Base-by-base conservation (phyloP, 2,329 filamentous ascomycete genomes). In the Pseudogymnoascus sp. region DNA sequence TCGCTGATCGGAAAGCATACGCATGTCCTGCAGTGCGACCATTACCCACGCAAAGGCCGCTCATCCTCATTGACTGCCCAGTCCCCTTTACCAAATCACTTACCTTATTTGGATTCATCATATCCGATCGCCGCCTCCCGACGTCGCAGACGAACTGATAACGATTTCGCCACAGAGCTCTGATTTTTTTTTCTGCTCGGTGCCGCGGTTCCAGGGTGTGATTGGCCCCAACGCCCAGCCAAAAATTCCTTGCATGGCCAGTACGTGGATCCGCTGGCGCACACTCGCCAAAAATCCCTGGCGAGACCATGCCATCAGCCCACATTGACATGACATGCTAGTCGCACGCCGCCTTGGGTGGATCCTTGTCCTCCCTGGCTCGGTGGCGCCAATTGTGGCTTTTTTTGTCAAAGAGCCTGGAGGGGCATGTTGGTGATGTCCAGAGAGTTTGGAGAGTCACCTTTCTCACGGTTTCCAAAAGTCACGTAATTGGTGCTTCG, bases 111-210 rank as follows among this genome's bases (percentile, higher is more conserved):
- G 23, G 43, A 29, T 52, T 16, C 23, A n/a, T 52, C 43, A 31
- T 52, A 31, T 52, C 23, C 23, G 43, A 52, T 52, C 43, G 43
- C 26, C 43, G 21, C 43, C 12, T 31, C 43, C 43, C 43, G 23
- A 52, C 43, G 43, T 52, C 43, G 43, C 43, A 29, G 23, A 52
- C 43, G 43, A 52, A 52, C 43, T 52, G 43, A 52, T 52, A 52
- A 52, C 43, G 43, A 52, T 16, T 52, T 52, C 43, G 43, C 43
- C 43, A 52, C 43, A 52, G 14, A 52, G 23, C 43, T 52, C 14
- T 31, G 43, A 29, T 16, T 31, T 52, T 52, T 52, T 52, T 52
- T 52, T 52, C 43, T 31, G 7, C 26, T 49, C 23, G 16, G 43
- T 52, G 43, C 43, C 43, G 43, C 4, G 7, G 26, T 52, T 52